Evolutionary conservation across 768 basidiomycete genomes (phyloP), one percentile per base, ranked within the genome.

Genomic region (Floccularia luteovirens): DNA sequence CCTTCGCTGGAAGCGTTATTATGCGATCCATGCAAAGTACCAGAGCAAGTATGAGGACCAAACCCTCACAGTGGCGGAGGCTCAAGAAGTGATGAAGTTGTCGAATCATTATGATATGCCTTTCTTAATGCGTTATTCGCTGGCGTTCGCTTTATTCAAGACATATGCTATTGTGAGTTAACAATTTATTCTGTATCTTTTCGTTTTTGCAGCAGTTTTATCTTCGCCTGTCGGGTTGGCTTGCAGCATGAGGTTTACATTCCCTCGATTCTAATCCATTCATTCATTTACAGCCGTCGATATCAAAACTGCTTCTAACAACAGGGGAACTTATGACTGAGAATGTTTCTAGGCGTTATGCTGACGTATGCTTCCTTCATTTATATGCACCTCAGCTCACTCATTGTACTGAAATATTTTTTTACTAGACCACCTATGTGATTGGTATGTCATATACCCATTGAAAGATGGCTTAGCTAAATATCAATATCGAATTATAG

Each of bases 131-230:
- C 58, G 59, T 35, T 64, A 66, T 45, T 49, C 70, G 0, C 33
- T 69, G 23, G 55, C 67, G 1, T 71, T 76, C 50, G 74, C 73
- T 2, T 48, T 76, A 43, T 74, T 75, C 61, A 74, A 73, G 54
- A 74, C 73, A 2, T 74, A 70, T 50, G 68, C 48, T 1, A 62
- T 72, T 41, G 72, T 74, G 43, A 45, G 67, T 60, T 1, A 12
- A n/a, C n/a, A n/a, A n/a, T n/a, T n/a, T n/a, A n/a, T n/a, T n/a
- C n/a, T n/a, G n/a, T n/a, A n/a, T n/a, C n/a, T n/a, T n/a, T n/a
- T n/a, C n/a, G n/a, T n/a, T n/a, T n/a, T n/a, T n/a, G n/a, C n/a
- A n/a, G n/a, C n/a, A n/a, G n/a, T n/a, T n/a, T n/a, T n/a, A n/a
- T n/a, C n/a, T n/a, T n/a, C n/a, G n/a, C n/a, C n/a, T n/a, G n/a